Conservation (phyloP, 495 filamentous ascomycete species). For the Corynascus novoguineensis region DNA sequence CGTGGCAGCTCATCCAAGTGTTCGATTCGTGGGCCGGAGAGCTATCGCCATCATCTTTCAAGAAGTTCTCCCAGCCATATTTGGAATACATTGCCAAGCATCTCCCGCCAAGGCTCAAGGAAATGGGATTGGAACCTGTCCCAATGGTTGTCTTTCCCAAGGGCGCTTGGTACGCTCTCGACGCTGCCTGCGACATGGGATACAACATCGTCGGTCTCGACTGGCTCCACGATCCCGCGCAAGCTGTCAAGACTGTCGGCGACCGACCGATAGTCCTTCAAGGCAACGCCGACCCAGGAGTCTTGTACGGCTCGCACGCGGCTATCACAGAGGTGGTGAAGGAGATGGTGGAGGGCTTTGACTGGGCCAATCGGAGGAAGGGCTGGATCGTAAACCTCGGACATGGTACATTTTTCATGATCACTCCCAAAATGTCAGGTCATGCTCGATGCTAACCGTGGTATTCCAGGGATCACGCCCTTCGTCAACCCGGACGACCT, state of each 20-base stretch:
- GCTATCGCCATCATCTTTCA: slow-evolving; percentile 76
- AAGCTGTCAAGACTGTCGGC: slow-evolving; percentile 71
- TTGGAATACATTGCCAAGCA: slow-evolving; percentile 74
- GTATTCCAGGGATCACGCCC: slow-evolving; percentile 70
- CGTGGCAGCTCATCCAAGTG: slow-evolving; percentile 75
- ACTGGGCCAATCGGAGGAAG: slow-evolving; percentile 42
- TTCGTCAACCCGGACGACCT: slow-evolving; percentile 88
- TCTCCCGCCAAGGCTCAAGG: slow-evolving; percentile 63
- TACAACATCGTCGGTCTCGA: slow-evolving; percentile 93
- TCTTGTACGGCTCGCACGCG: slow-evolving; percentile 76
- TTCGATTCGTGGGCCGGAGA: slow-evolving; percentile 99
- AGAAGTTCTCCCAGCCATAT: slow-evolving; percentile 78
- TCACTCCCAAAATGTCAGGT: neutral
- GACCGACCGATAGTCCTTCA: slow-evolving; percentile 71
- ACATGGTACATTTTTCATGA: slow-evolving; percentile 62
- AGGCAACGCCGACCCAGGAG: slow-evolving; percentile 91
- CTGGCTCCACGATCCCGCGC: slow-evolving; percentile 86
- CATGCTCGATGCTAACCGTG: slow-evolving; percentile 14
- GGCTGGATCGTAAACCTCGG: slow-evolving; percentile 83
- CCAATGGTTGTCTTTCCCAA: slow-evolving; percentile 99
- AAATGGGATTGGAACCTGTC: slow-evolving; percentile 69
- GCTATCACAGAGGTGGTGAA: slow-evolving; percentile 75
- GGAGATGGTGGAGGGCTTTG: slow-evolving; percentile 81
- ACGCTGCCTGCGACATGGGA: slow-evolving; percentile 76
- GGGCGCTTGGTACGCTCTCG: slow-evolving; percentile 94